phyloP scores from a whole-genome alignment of 345 rosid genomes.

The Acer yangbiense region DNA sequence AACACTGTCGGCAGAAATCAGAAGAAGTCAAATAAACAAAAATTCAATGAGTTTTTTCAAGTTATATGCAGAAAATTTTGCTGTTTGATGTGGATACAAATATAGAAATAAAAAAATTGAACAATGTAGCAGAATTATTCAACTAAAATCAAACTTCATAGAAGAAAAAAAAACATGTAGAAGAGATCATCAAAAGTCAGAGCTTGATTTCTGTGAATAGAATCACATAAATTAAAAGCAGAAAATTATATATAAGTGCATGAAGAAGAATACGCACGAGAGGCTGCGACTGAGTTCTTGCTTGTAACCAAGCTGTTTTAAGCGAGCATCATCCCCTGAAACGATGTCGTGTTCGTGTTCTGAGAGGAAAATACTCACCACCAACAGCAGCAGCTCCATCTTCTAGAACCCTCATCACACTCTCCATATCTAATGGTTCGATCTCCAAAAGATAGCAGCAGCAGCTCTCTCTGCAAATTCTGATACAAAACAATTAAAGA shows the following conservation, averaged over 20 bases:
- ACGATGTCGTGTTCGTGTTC: neutral
- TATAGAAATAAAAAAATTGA: too few species aligned
- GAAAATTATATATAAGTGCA: neutral
- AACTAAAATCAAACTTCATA: too few species aligned
- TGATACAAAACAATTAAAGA: too few species aligned
- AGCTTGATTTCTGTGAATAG: neutral
- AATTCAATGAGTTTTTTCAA: too few species aligned
- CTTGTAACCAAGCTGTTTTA: constrained; percentile 61
- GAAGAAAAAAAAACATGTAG: neutral
- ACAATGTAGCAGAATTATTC: too few species aligned
- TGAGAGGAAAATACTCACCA: neutral
- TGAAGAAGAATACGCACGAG: constrained; percentile 33
- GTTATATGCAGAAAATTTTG: too few species aligned
- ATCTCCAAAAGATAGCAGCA: neutral
- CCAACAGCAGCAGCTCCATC: neutral
- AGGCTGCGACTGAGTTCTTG: constrained; percentile 61
- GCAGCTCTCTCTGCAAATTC: too few species aligned
- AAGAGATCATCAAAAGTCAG: too few species aligned
- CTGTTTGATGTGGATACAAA: too few species aligned
- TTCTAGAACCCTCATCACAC: neutral
- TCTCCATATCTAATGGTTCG: neutral
- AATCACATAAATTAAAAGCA: neutral
- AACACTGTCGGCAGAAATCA: too few species aligned
- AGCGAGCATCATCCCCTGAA: constrained; percentile 29
- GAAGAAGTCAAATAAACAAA: too few species aligned